Evolutionary conservation across 73 alveolate genomes (phyloP), one percentile per base, ranked within the genome.

Genomic region (Urostyla sp.): DNA sequence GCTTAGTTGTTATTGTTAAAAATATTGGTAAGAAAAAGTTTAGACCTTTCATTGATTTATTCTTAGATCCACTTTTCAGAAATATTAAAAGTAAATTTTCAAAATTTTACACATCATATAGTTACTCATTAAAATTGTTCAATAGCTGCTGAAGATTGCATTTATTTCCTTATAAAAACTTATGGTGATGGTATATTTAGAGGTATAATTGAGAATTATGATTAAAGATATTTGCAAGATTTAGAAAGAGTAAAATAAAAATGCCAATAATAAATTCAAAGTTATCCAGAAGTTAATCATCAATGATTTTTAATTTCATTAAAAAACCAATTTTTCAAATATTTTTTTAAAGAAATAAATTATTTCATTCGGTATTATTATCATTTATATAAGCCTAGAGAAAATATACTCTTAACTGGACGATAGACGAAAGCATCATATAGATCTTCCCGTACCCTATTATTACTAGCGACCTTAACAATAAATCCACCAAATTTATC

Each of bases 11-110:
- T 0, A 74, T 84, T 0, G 50, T 74, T 13, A 35, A 60, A 30
- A 38, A 36, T 50, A 21, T 75, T 15, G 80, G 79, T 2, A 60
- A 58, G 21, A 75, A 74, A 73, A 54, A 18, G 24, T 74, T 75
- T 66, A 40, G 88, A 8, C 84, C 60, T 8, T 80, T 32, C 45
- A 21, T 84, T 13, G 92, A 84, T 30, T 34, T 49, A 34, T 75
- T 59, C 58, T 38, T 75, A 5, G 92, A 84, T 8, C 61, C 88
- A 7, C 57, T 66, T 3, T 84, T 84, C 79, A 58, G 92, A 58
- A 55, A 59, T 23, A 45, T 72, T 8, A 84, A 74, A 49, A 49
- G 73, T 56, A 56, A 15, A 8, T 20, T 20, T 10, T 8, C 8
- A n/a, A 56, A 26, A 21, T 21, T 13, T 56, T 56, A 56, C 21